These are phyloP conservation scores for Edaphochlamys debaryana DNA, from an alignment of 139 green algal genomes.

Conservation along the genomic window DNA sequence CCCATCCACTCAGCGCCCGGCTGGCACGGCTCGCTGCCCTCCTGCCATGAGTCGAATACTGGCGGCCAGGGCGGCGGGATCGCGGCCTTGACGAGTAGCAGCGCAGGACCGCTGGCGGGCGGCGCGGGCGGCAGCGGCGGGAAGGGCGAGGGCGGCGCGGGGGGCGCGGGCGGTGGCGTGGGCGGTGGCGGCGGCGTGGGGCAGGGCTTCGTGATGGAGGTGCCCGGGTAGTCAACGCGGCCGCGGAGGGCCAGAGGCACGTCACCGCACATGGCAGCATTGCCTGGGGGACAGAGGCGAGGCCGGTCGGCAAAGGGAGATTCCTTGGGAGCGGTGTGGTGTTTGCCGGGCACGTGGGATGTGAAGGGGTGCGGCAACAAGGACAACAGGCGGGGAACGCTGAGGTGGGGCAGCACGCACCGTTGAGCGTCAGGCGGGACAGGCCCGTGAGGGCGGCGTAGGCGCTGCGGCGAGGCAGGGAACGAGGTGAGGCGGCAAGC, in stretches of 20 bases:
- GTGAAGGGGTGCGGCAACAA: too few relatives aligned
- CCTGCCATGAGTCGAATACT: background rate
- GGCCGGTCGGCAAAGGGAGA: background rate
- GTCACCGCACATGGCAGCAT: background rate
- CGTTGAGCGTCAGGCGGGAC: background rate
- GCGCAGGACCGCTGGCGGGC: background rate
- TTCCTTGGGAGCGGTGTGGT: too few relatives aligned
- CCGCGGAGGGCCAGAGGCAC: background rate
- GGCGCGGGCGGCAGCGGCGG: conserved; percentile 6
- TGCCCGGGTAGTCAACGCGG: conserved; percentile 1
- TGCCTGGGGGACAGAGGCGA: background rate
- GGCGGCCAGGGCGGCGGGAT: background rate
- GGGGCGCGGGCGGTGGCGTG: background rate
- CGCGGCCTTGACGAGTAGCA: background rate
- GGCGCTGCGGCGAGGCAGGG: too few relatives aligned
- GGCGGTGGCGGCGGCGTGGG: conserved; percentile 4
- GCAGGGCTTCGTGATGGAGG: background rate
- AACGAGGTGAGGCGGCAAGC: too few relatives aligned
- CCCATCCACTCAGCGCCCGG: background rate
- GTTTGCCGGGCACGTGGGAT: too few relatives aligned
- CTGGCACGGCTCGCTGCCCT: background rate
- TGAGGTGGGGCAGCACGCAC: too few relatives aligned
- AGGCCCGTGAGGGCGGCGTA: background rate
- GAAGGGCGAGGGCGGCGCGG: background rate
- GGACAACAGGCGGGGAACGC: too few relatives aligned